Evolutionary conservation across 139 green algal species (phyloP).

Genomic region (Chlamydomonas sphaeroides): DNA sequence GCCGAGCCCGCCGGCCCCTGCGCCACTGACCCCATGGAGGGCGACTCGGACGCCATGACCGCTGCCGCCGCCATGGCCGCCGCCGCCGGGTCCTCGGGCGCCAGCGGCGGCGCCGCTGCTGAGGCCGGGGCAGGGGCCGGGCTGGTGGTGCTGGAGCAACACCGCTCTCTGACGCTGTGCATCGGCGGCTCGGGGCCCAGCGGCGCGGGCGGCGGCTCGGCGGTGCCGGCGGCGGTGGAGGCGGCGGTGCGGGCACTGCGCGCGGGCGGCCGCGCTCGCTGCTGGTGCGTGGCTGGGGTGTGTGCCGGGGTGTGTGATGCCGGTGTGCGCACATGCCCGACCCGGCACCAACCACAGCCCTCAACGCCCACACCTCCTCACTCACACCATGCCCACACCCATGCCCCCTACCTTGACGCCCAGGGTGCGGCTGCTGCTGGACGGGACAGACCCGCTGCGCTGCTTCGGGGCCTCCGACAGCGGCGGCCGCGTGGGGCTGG

Average conservation of each 20-base stretch:
- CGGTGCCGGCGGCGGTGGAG: background rate
- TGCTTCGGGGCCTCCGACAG: too few species aligned
- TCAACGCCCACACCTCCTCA: too few species aligned
- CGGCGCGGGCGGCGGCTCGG: background rate
- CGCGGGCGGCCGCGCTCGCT: constrained; percentile 26
- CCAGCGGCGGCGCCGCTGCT: too few species aligned
- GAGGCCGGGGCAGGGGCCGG: background rate
- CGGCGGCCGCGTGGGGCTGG: too few species aligned
- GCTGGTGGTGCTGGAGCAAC: constrained; percentile 11
- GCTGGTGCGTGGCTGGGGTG: too few species aligned
- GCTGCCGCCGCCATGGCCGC: background rate
- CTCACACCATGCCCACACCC: too few species aligned
- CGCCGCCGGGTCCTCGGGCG: background rate
- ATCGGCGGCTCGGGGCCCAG: background rate
- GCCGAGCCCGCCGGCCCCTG: too few species aligned
- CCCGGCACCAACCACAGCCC: too few species aligned
- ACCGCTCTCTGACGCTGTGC: background rate
- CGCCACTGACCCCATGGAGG: background rate
- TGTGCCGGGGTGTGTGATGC: too few species aligned
- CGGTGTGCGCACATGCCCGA: too few species aligned
- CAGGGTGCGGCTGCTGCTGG: constrained; percentile 11
- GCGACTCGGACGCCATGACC: background rate
- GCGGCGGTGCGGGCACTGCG: constrained; percentile 9
- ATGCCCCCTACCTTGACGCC: background rate
- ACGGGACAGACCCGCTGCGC: constrained; percentile 8